Percentiles rank a stretch among this genome's conserved stretches.
phyloP scores from a whole-genome alignment of 2,329 filamentous ascomycete genomes.

The Domatiomyces globalis region DNA sequence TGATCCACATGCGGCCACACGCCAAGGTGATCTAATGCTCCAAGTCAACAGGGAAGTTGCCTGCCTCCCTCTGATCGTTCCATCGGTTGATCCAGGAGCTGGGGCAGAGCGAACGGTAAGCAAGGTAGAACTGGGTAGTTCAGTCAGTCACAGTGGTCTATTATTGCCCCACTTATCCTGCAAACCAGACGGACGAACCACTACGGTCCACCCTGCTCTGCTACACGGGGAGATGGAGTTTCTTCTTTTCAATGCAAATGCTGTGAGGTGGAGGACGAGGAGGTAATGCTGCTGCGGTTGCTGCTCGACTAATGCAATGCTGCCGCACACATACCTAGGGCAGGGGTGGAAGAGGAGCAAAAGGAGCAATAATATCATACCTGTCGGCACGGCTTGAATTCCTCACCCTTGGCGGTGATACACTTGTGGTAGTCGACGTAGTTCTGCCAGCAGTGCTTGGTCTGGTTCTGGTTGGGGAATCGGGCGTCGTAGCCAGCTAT shows the following conservation, averaged over 20 bases:
- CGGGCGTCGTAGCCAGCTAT: constrained; percentile 79
- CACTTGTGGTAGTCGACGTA: constrained; percentile 99
- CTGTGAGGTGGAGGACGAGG: no score
- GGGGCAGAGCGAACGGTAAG: constrained; percentile 95
- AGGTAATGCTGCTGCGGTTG: neutral
- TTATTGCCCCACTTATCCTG: neutral
- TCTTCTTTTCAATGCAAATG: neutral
- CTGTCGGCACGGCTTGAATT: constrained; percentile 93
- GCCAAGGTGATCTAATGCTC: constrained; percentile 10
- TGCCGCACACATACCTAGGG: neutral
- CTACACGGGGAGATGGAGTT: neutral
- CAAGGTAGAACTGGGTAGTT: constrained; percentile 66
- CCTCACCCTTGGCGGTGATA: constrained; percentile 94
- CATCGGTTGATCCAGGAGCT: constrained; percentile 86
- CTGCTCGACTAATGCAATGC: neutral
- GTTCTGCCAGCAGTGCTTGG: constrained; percentile 99
- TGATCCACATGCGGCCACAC: neutral
- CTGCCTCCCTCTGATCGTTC: constrained; percentile 76
- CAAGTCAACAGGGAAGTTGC: constrained; percentile 37
- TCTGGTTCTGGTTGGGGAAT: constrained; percentile 88
- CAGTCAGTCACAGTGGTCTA: neutral
- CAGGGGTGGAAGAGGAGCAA: neutral
- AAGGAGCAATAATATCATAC: constrained; percentile 37
- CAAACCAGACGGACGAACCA: neutral
- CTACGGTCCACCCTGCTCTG: neutral